Evolutionary conservation across 2,329 filamentous ascomycete genomes (phyloP), one percentile per base, ranked within the genome.

Genomic region (Trichoderma simmonsii): DNA sequence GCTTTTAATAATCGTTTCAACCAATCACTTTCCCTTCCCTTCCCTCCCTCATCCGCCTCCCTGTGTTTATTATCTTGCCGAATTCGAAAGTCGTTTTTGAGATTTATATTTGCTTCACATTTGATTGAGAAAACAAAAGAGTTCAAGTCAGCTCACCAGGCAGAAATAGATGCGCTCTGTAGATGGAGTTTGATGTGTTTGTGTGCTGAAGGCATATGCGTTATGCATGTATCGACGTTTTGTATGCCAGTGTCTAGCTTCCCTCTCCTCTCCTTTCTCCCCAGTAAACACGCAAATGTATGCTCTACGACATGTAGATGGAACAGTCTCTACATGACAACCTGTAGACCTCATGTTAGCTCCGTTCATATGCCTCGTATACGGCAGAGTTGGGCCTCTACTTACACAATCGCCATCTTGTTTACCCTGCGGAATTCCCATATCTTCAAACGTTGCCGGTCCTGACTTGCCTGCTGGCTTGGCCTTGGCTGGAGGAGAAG

Each of bases 391-490:
- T 1, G 86, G 87, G 21, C 2, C 5, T 36, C 24, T 24, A 87
- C 88, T 87, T 89, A 98, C 95, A 85, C 95, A 99, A 82, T 98
- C 95, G 75, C 89, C 89, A n/a, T 97, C 93, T 73, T 91, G 88
- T 82, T 96, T 95, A 62, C 87, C 90, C 77, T 91, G 88, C 7
- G 94, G 93, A 77, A 99, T 95, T 51, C 96, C 96, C 96, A 99
- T 99, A 80, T 97, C 95, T 80, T 98, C 95, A 81, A 99, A 99
- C 0, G 96, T 98, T 77, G 96, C 93, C 1, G 96, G 95, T 12
- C 95, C 96, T 79, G 36, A 34, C 54, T 94, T 93, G 64, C 84
- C 82, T 3, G 32, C 15, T 7, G 28, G 60, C n/a, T 24, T 51
- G 74, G 82, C 80, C n/a, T 82, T 80, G 57, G 81, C 76, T n/a